Evolutionary conservation across 2,329 filamentous ascomycete species (phyloP), one percentile per base, ranked within the genome.

Genomic region (Hypoxylon sp.): DNA sequence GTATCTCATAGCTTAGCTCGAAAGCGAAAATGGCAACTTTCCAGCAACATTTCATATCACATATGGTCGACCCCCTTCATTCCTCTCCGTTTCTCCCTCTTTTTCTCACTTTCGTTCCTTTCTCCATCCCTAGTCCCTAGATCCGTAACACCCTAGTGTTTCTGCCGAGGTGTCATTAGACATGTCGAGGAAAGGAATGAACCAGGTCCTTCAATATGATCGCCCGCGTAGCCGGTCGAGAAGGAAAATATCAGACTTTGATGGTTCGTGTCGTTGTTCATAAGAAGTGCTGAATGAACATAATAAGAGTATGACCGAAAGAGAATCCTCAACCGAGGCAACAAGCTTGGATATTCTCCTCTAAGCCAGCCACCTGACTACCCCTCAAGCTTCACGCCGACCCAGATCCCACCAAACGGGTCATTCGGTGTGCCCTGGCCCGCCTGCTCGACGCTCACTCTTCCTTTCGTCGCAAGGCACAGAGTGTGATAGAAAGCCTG

Each of bases 401-500:
- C 60, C 41, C 68, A 72, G 52, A 83, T 80, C 0, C 59, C 59
- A 1, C 79, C 79, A 60, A 80, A 82, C 2, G 76, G 70, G 40
- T 68, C 43, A 21, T 69, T 48, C 16, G 68, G 65, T 19, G 69
- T 69, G 2, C 61, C 63, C 2, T 78, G 73, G n/a, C n/a, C n/a
- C n/a, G n/a, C n/a, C 70, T 96, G 91, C 55, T 79, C 71, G 4
- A 92, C 83, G 12, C 72, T 67, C 32, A 93, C 72, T 46, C 81
- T 69, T 2, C 79, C 79, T 70, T 86, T 90, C 2, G 84, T 90
- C 4, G 83, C 86, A 31, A 94, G 77, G 7, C 80, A 78, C 9
- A 95, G 78, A 2, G 90, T 78, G 67, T 94, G 89, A 72, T 88
- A 83, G 66, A 90, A 87, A 0, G 85, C 90, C 67, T 91, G 88